Conservation (phyloP, 2,329 filamentous ascomycete species). For the Escovopsis weberi region DNA sequence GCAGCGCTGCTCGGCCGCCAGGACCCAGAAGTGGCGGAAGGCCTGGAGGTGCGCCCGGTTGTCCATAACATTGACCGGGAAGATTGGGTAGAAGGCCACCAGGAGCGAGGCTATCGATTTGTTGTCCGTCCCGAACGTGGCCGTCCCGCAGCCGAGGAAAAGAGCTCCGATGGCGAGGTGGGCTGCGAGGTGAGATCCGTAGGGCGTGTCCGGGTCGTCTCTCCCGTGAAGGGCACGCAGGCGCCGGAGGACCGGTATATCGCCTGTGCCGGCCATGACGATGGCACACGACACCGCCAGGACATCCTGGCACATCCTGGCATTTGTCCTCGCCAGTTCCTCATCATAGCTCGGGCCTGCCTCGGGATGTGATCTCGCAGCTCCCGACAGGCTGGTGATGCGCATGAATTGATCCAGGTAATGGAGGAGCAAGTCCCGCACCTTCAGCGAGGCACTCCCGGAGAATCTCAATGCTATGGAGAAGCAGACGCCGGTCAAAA, state of each 20-base stretch:
- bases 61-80: constrained; percentile 78
- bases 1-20: constrained; percentile 81
- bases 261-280: constrained; percentile 93
- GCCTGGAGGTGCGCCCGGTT: constrained; percentile 92
- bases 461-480: constrained; percentile 60
- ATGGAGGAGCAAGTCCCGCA: constrained; percentile 66
- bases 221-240: constrained; percentile 79
- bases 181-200: constrained; percentile 83
- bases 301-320: constrained; percentile 82
- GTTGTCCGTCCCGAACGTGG: constrained; percentile 81
- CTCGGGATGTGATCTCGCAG: constrained; percentile 15
- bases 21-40: constrained; percentile 92
- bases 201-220: constrained; percentile 69
- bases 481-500: constrained; percentile 79
- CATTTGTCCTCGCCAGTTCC: constrained; percentile 66
- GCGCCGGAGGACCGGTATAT: constrained; percentile 70
- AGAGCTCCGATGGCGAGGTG: constrained; percentile 85
- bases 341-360: constrained; percentile 54
- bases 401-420: constrained; percentile 81
- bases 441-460: constrained; percentile 53
- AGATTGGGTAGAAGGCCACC: constrained; percentile 86
- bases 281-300: constrained; percentile 69
- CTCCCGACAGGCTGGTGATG: constrained; percentile 45
- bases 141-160: constrained; percentile 84
- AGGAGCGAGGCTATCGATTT: constrained; percentile 75